phyloP scores from a whole-genome alignment of 2,329 filamentous ascomycete species.

The Monosporascus sp. region DNA sequence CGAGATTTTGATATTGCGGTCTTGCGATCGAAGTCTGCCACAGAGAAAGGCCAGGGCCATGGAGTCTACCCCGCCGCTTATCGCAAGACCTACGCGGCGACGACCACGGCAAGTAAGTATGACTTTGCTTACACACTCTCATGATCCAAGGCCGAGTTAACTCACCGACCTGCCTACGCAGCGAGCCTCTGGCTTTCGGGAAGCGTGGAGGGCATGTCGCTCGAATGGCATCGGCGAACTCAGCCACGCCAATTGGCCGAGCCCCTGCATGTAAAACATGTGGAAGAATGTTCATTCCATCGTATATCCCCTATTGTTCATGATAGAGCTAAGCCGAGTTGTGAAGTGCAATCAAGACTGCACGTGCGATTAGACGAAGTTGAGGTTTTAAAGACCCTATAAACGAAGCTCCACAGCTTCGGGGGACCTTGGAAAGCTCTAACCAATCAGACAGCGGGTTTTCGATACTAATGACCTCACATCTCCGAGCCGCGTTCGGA shows the following conservation, averaged over 20 bases:
- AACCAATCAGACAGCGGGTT: neutral
- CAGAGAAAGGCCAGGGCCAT: slow-evolving; percentile 87
- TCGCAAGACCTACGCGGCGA: slow-evolving; percentile 56
- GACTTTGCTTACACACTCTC: too few relatives aligned
- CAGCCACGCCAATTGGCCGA: slow-evolving; percentile 32
- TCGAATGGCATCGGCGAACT: slow-evolving; percentile 45
- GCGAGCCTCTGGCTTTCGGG: slow-evolving; percentile 30
- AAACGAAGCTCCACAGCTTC: too few relatives aligned
- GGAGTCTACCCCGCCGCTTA: slow-evolving; percentile 95
- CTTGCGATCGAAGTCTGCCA: slow-evolving; percentile 35
- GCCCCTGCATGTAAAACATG: slow-evolving; percentile 35
- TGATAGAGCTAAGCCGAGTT: too few relatives aligned
- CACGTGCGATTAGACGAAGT: too few relatives aligned
- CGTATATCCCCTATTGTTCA: slow-evolving; percentile 3
- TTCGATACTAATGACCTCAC: neutral
- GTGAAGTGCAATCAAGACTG: too few relatives aligned
- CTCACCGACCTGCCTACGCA: slow-evolving; percentile 39
- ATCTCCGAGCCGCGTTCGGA: neutral
- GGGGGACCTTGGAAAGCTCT: neutral
- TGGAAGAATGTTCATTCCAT: slow-evolving; percentile 38
- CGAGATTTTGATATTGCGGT: slow-evolving; percentile 33
- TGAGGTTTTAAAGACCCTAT: too few relatives aligned
- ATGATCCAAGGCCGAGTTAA: neutral
- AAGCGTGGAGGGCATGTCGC: slow-evolving; percentile 47
- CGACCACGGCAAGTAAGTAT: too few relatives aligned